Evolutionary conservation across 2,329 filamentous ascomycete genomes (phyloP).

Genomic region (Monascus ruber): DNA sequence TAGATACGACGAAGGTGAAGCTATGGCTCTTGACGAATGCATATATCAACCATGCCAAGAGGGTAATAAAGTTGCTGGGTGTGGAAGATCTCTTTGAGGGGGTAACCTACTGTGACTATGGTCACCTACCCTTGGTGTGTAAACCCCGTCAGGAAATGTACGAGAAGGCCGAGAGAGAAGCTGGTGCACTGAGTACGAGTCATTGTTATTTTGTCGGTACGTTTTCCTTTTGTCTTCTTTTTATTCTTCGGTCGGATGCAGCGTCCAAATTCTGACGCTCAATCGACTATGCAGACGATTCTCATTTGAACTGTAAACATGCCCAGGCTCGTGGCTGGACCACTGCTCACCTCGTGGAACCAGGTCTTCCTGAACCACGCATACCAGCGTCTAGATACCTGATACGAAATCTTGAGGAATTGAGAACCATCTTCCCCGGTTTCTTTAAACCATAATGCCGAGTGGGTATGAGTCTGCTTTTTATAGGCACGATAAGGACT

Average conservation of each 20-base stretch:
- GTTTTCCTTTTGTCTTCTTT: slow-evolving; percentile 21
- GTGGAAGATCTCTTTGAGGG: slow-evolving; percentile 89
- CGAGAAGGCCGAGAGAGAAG: slow-evolving; percentile 77
- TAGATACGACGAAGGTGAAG: slow-evolving; percentile 73
- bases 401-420: slow-evolving; percentile 63
- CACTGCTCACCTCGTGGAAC: slow-evolving; percentile 73
- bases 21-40: slow-evolving; percentile 96
- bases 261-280: slow-evolving; percentile 6
- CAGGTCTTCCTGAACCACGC: slow-evolving; percentile 52
- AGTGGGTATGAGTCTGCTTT: no score
- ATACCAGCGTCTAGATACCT: slow-evolving; percentile 60
- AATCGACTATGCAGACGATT: slow-evolving; percentile 54
- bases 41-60: slow-evolving; percentile 73
- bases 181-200: slow-evolving; percentile 53
- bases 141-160: slow-evolving; percentile 81
- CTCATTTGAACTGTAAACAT: slow-evolving; percentile 65
- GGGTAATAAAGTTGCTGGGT: slow-evolving; percentile 68
- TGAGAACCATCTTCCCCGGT: slow-evolving; percentile 66
- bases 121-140: slow-evolving; percentile 60
- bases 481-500: no score
- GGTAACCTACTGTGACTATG: slow-evolving; percentile 90
- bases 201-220: slow-evolving; percentile 88
- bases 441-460: slow-evolving; percentile 54
- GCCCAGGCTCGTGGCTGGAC: slow-evolving; percentile 77
- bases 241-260: background rate